Percentiles rank a stretch among this genome's conserved stretches.
These are phyloP conservation scores for Euphorbia peplus DNA, from an alignment of 345 rosid genomes.

Conservation along the genomic window DNA sequence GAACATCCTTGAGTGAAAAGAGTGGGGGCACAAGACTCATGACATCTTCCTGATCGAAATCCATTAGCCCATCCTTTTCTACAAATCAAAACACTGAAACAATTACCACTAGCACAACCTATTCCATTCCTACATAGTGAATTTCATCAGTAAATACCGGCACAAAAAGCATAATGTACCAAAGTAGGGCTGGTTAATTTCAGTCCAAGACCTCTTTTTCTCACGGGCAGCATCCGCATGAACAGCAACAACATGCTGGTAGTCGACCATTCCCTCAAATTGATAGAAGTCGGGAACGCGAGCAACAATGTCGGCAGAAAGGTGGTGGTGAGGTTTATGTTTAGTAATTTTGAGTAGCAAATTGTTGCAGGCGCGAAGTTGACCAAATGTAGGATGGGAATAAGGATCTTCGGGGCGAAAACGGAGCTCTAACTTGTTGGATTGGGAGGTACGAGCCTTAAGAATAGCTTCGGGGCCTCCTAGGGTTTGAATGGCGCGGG, in stretches of 20 bases:
- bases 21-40: conserved; percentile 80
- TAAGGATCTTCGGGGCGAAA: conserved; percentile 93
- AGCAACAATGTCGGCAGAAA: conserved; percentile 71
- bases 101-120: not conserved
- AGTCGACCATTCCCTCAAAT: conserved; percentile 91
- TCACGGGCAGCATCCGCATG: conserved; percentile 65
- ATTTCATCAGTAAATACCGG: not conserved
- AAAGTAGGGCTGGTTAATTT: conserved; percentile 43
- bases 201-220: conserved; percentile 66
- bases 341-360: conserved; percentile 60
- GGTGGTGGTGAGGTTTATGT: conserved; percentile 25
- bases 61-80: conserved; percentile 61
- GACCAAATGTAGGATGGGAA: conserved; percentile 76
- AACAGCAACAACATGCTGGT: conserved; percentile 88
- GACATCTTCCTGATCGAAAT: conserved; percentile 69
- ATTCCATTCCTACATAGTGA: not conserved
- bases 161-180: conserved; percentile 30
- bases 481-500: conserved; percentile 74
- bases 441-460: conserved; percentile 53
- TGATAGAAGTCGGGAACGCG: conserved; percentile 63
- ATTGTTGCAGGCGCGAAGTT: conserved; percentile 47
- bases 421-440: conserved; percentile 64
- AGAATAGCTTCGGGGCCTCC: conserved; percentile 72
- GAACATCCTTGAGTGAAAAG: conserved; percentile 78
- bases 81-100: not conserved